phyloP scores from a whole-genome alignment of 352 stramenopile genomes.

The Globisporangium cederbergense region DNA sequence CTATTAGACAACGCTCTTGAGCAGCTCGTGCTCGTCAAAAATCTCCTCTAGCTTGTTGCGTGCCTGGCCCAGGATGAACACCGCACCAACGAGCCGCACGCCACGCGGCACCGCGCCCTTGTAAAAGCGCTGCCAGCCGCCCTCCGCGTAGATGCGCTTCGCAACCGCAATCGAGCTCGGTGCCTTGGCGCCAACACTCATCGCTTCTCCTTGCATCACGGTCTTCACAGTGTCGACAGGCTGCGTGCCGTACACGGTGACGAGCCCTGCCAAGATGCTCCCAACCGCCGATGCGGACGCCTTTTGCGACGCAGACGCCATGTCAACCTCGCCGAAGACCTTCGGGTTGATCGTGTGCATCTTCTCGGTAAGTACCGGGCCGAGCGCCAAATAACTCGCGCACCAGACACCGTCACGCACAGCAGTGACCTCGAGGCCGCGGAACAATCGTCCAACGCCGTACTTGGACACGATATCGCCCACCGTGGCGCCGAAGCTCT shows the following conservation, averaged over 20 bases:
- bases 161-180: slow-evolving; percentile 42
- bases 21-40: slow-evolving; percentile 61
- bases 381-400: slow-evolving; percentile 73
- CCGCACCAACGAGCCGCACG: slow-evolving; percentile 73
- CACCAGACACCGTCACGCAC: slow-evolving; percentile 74
- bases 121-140: slow-evolving; percentile 60
- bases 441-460: slow-evolving; percentile 49
- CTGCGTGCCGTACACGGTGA: slow-evolving; percentile 75
- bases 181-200: slow-evolving; percentile 33
- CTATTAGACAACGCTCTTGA: slow-evolving; percentile 27
- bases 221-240: slow-evolving; percentile 85
- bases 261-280: slow-evolving; percentile 66
- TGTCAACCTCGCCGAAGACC: slow-evolving; percentile 50
- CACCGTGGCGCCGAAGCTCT: slow-evolving; percentile 60
- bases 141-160: slow-evolving; percentile 42
- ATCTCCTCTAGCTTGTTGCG: slow-evolving; percentile 66
- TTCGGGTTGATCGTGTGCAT: slow-evolving; percentile 49
- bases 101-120: slow-evolving; percentile 68
- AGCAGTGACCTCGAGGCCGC: slow-evolving; percentile 56
- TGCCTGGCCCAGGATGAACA: slow-evolving; percentile 80
- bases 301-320: slow-evolving; percentile 57
- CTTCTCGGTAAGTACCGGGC: slow-evolving; percentile 60
- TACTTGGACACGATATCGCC: slow-evolving; percentile 45
- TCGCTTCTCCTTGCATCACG: slow-evolving; percentile 78
- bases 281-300: slow-evolving; percentile 55